Percentiles rank a stretch among this genome's conserved stretches.
Evolutionary conservation across 257 asterid genomes (phyloP).

Genomic region (Eustoma russellianum): DNA sequence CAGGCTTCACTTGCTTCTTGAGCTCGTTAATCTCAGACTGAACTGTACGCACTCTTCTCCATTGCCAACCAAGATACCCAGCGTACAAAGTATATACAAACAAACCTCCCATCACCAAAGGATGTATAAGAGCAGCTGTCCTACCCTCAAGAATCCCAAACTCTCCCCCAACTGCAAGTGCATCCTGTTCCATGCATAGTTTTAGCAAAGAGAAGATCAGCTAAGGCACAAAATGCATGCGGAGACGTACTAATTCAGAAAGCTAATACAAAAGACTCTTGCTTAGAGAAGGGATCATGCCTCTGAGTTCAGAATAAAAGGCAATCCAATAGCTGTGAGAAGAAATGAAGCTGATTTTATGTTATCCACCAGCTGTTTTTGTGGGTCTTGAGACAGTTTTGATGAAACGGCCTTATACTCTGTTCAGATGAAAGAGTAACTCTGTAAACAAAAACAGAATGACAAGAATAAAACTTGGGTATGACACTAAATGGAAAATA

Average conservation of each 20-base stretch:
- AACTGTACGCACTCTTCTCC: conserved; percentile 81
- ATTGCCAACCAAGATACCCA: conserved; percentile 97
- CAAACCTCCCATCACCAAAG: conserved; percentile 63
- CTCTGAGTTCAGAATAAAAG: conserved; percentile 49
- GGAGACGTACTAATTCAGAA: no score
- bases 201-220: neutral
- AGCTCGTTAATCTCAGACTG: conserved; percentile 72
- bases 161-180: conserved; percentile 72
- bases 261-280: no score
- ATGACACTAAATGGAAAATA: no score
- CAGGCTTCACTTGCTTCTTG: conserved; percentile 67
- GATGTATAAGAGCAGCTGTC: conserved; percentile 67
- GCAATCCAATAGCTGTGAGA: conserved; percentile 53
- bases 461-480: no score
- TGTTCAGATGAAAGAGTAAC: no score
- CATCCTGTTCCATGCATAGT: conserved; percentile 44
- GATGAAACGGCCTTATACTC: no score
- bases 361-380: conserved; percentile 9
- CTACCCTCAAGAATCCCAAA: conserved; percentile 88
- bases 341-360: conserved; percentile 53
- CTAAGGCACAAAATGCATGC: no score
- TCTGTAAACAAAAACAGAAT: no score
- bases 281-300: conserved; percentile 16
- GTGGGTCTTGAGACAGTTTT: neutral
- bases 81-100: conserved; percentile 69